A percentile compares a stretch with the other conserved stretches of the same genome.
phyloP scores from a whole-genome alignment of 371 early-diverging fungal genomes.

The Mucor irregularis region DNA sequence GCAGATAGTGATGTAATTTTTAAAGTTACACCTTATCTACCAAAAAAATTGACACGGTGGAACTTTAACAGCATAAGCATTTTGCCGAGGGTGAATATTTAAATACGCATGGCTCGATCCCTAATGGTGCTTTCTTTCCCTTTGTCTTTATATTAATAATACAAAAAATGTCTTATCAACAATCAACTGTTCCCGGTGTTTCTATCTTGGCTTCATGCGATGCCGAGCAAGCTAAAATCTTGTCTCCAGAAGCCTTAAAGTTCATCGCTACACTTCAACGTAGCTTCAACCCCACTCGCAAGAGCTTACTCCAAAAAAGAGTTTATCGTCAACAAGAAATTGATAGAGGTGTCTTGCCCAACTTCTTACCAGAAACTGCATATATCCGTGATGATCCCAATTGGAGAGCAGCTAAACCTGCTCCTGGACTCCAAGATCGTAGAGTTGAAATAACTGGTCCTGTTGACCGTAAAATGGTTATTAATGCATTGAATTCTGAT shows the following conservation, averaged over 20 bases:
- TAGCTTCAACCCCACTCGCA: conserved; percentile 84
- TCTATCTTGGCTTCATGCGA: conserved; percentile 26
- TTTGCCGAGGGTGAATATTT: neutral
- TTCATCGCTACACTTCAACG: conserved; percentile 89
- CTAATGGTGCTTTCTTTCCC: neutral
- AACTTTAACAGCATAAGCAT: neutral
- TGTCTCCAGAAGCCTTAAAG: conserved; percentile 75
- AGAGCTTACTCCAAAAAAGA: conserved; percentile 74
- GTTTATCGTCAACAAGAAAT: conserved; percentile 74
- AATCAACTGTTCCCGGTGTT: conserved; percentile 24
- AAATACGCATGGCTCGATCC: neutral
- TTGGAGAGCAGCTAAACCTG: conserved; percentile 90
- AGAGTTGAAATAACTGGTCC: conserved; percentile 98
- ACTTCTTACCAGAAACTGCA: conserved; percentile 91
- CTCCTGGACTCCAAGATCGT: conserved; percentile 89
- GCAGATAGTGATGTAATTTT: too few relatives aligned
- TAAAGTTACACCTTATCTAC: too few relatives aligned
- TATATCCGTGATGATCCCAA: conserved; percentile 84
- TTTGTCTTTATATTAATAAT: neutral
- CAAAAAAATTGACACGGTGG: neutral
- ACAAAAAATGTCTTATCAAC: conserved; percentile 3
- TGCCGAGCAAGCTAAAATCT: conserved; percentile 59
- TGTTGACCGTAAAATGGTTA: conserved; percentile 98
- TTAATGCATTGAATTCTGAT: conserved; percentile 94
- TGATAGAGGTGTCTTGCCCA: conserved; percentile 81